Evolutionary conservation across 208 protist species (phyloP).

Genomic region (Novymonas esmeraldas): DNA sequence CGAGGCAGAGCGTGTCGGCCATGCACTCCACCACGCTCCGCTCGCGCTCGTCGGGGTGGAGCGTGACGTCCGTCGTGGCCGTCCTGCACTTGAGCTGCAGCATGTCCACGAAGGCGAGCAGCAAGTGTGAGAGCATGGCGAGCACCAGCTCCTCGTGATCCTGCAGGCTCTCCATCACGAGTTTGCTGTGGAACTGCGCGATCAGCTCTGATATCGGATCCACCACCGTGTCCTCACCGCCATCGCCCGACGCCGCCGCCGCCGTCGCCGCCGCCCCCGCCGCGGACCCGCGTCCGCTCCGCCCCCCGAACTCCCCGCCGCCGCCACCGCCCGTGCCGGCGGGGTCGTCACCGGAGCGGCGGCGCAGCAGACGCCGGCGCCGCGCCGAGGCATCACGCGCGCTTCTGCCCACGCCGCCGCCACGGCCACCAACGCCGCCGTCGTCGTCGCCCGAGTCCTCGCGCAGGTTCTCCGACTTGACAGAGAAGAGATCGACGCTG

Average conservation of each 20-base stretch:
- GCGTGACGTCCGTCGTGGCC: slow-evolving; percentile 39
- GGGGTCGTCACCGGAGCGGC: slow-evolving; percentile 4
- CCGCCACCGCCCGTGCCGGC: neutral
- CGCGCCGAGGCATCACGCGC: slow-evolving; percentile 1
- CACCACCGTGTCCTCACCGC: slow-evolving; percentile 11
- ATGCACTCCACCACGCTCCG: slow-evolving; percentile 78
- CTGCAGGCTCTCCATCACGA: slow-evolving; percentile 71
- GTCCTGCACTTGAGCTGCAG: slow-evolving; percentile 65
- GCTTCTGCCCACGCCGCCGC: neutral
- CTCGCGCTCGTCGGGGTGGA: slow-evolving; percentile 40
- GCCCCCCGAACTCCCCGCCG: slow-evolving; percentile 2
- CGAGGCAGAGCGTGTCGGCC: slow-evolving; percentile 75
- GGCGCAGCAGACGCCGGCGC: slow-evolving; percentile 32
- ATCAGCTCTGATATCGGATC: slow-evolving; percentile 67
- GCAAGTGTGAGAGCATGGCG: slow-evolving; percentile 62
- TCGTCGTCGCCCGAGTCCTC: slow-evolving; percentile 15
- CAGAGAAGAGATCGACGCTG: slow-evolving; percentile 74
- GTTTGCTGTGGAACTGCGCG: slow-evolving; percentile 52
- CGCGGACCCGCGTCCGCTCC: neutral
- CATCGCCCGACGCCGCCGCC: neutral
- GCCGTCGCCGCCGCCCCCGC: slow-evolving; percentile 5
- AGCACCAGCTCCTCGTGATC: slow-evolving; percentile 79
- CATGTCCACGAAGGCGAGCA: slow-evolving; percentile 78
- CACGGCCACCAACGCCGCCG: slow-evolving; percentile 5
- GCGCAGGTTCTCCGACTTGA: slow-evolving; percentile 49